Base-by-base conservation (phyloP, 2,329 filamentous ascomycete species). In the Neofusicoccum sp. region DNA sequence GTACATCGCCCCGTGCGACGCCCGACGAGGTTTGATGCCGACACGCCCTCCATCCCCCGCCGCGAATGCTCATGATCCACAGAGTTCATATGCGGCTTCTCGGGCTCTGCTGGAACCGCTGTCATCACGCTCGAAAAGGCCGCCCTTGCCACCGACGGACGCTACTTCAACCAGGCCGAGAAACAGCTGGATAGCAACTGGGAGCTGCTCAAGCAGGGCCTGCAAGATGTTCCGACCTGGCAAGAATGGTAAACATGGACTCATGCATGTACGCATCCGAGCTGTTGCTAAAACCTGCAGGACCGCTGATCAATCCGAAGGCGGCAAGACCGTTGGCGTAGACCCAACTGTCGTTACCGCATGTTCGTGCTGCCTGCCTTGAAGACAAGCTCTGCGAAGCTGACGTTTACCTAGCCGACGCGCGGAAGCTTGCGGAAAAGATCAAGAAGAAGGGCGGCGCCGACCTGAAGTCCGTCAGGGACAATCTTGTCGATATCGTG, bases 1-100 rank as follows among this genome's bases (percentile, higher is more conserved):
- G 79, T 99, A 99, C 76, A 97, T 97, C 75, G 95, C 95, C 54
- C 87, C 89, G n/a, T 96, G 91, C 73, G 95, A 99, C 79, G 93
- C 85, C 63, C 87, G 95, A 67, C 88, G 95, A 84, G 84, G 84
- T 86, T 65, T 69, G 70, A 63, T 54, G 41, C 34, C 53, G 14
- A n/a, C 34, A 20, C 33, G 31, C 9, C 34, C 66, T 64, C 62
- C 56, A 51, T 62, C 48, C 59, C 60, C 59, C 16, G 31, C 58
- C 30, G 48, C 20, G 40, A 45, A 54, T 63, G 56, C 67, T 63
- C 60, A 59, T 67, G 38, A 59, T 56, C 28, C 51, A 30, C 69
- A 80, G 91, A 88, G 72, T 97, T 88, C 71, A 96, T 99, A 68
- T 93, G 87, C 63, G 93, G 95, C 28, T 99, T 99, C 76, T 91